Evolutionary conservation across 2,329 filamentous ascomycete species (phyloP), one percentile per base, ranked within the genome.

Genomic region (Xylogone sp.): DNA sequence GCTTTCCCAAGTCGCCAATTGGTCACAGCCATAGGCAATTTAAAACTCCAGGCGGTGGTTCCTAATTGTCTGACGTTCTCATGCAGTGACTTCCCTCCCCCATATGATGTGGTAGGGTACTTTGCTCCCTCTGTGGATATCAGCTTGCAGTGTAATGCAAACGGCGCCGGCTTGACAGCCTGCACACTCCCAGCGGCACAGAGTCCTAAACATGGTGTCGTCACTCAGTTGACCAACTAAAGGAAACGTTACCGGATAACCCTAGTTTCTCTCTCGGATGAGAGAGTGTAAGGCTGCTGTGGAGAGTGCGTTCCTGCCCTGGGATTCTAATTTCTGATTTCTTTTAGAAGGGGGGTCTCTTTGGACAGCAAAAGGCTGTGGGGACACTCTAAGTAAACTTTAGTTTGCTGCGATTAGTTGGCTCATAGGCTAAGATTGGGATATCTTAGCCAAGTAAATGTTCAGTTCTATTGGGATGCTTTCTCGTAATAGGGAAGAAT

Each of bases 21-120:
- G 42, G 18, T 7, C 7, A 43, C 18, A 19, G 10, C 42, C 7
- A 43, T 19, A 7, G 10, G 18, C n/a, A n/a, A n/a, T 45, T 45
- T 10, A 18, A n/a, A 45, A 39, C n/a, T 39, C n/a, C n/a, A 39
- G n/a, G 13, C 34, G 34, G 8, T 31, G 13, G 13, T 31, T 31
- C 27, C n/a, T 13, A 18, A 18, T 39, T 39, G n/a, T 39, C 4
- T 9, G 8, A 9, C n/a, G 8, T 39, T 27, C 10, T 27, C 24
- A 27, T 27, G 24, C 31, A 61, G 57, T 16, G 45, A 59, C 48
- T 61, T 55, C 39, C 46, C 55, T 24, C 57, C 59, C 16, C 59
- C 59, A n/a, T 61, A 53, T 42, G 48, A 48, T 42, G 47, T 48
- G 18, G 53, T 60, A 2, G 49, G 57, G 45, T 59, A 59, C 46